Base-by-base conservation (phyloP, 768 basidiomycete species). In the Leccinum subgranulosum region DNA sequence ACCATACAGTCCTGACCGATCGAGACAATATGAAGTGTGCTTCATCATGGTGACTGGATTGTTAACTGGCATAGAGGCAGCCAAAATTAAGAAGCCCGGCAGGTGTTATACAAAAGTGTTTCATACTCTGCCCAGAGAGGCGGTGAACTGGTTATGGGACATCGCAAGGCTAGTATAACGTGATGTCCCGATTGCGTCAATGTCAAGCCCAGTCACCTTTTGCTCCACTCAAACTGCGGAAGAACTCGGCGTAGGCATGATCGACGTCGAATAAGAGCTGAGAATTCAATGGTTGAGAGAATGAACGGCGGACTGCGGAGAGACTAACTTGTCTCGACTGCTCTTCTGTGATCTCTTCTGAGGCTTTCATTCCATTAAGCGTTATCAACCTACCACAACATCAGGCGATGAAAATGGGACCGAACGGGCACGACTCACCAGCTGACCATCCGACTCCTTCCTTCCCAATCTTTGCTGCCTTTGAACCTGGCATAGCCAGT, bases 211-310 rank as follows among this genome's bases (percentile, higher is more conserved):
- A 69, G 31, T 55, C 67, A 10, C 53, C 71, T 56, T 79, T 79
- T 19, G 74, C 60, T 19, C 79, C 64, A 36, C 76, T 84, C 52
- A 92, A 67, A 75, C 88, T 90, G 55, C 87, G 76, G 80, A 94
- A 92, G 76, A 94, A 94, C 72, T 96, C 91, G 17, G 90, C 88
- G 67, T 98, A 98, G 1, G 96, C 94, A 65, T 96, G 86, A 64
- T 98, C 95, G 53, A 97, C 92, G 66, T 98, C 96, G 67, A 98
- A 98, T n/a, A 92, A 78, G 59, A 98, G 79, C 92, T 97, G 57
- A 6, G 34, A 25, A 52, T 15, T 43, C 14, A 6, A 23, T 59
- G 2, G 2, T 23, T 17, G 41, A 31, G 19, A 29, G 39, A 45
- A 4, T 39, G 3, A 27, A 12, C 10, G 6, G 50, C 6, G 27